A percentile compares a stretch with the other conserved stretches of the same genome.
Conservation (phyloP, 106 monocot species). For the Ottelia alismoides region DNA sequence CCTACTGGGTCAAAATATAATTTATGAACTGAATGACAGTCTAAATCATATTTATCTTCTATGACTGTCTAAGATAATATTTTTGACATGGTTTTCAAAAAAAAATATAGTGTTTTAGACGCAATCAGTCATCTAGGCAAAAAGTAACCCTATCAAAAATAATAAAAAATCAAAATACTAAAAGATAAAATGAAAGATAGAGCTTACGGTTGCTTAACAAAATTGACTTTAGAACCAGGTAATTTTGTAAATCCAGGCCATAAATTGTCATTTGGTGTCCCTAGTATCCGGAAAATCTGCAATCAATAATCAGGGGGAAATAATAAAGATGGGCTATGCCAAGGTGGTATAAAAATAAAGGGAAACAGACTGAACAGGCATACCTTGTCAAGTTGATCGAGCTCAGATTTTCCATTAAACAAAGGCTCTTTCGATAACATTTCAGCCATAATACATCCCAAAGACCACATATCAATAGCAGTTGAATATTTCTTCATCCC, state of each 20-base stretch:
- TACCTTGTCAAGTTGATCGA: slow-evolving; percentile 80
- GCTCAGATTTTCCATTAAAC: slow-evolving; percentile 54
- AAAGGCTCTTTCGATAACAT: slow-evolving; percentile 58
- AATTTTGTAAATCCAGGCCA: slow-evolving; percentile 19
- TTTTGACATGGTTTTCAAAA: too few relatives aligned
- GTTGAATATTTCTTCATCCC: slow-evolving; percentile 67
- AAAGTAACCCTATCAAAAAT: too few relatives aligned
- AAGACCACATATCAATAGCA: slow-evolving; percentile 83
- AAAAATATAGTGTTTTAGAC: too few relatives aligned
- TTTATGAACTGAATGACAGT: too few relatives aligned
- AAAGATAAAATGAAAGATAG: too few relatives aligned
- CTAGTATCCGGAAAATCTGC: slow-evolving; percentile 18
- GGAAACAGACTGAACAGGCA: background rate
- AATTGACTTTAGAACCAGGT: slow-evolving; percentile 5
- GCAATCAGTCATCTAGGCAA: too few relatives aligned
- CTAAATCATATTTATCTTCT: too few relatives aligned
- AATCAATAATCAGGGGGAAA: background rate
- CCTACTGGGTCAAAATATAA: too few relatives aligned
- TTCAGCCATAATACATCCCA: slow-evolving; percentile 87
- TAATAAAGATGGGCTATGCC: background rate
- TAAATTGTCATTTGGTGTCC: slow-evolving; percentile 13
- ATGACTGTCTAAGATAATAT: too few relatives aligned
- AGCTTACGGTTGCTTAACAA: slow-evolving; percentile 15
- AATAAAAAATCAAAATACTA: too few relatives aligned
- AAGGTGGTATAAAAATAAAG: background rate